phyloP scores from a whole-genome alignment of 2,329 filamentous ascomycete genomes.

The Claviceps lovelessii region DNA sequence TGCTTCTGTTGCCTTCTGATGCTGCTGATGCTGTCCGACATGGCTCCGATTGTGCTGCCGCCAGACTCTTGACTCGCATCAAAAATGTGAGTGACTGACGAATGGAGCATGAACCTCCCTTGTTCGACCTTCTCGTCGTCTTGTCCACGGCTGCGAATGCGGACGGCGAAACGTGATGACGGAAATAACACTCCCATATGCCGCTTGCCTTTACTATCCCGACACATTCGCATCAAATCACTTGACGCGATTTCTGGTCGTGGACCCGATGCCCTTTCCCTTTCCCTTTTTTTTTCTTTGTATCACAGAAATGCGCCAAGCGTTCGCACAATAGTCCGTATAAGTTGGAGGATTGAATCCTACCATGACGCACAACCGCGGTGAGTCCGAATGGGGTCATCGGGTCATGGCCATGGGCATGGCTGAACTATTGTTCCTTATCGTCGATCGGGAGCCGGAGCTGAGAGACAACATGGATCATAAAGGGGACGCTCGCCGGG shows the following conservation, averaged over 20 bases:
- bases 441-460: neutral
- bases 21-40: neutral
- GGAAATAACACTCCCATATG: neutral
- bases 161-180: neutral
- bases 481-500: neutral
- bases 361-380: neutral
- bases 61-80: too few species aligned
- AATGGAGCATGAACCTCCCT: neutral
- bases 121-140: neutral
- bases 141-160: neutral
- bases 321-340: neutral
- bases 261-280: neutral
- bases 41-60: neutral
- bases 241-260: neutral
- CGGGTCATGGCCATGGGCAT: neutral
- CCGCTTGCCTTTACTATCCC: too few species aligned
- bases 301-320: constrained; percentile 1
- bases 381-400: neutral
- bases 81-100: too few species aligned
- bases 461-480: neutral
- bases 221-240: neutral
- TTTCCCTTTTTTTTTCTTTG: neutral
- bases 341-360: neutral
- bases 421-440: neutral
- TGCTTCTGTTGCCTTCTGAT: neutral